Evolutionary conservation across 2,329 filamentous ascomycete species (phyloP).

Genomic region (Aschersonia sp.): DNA sequence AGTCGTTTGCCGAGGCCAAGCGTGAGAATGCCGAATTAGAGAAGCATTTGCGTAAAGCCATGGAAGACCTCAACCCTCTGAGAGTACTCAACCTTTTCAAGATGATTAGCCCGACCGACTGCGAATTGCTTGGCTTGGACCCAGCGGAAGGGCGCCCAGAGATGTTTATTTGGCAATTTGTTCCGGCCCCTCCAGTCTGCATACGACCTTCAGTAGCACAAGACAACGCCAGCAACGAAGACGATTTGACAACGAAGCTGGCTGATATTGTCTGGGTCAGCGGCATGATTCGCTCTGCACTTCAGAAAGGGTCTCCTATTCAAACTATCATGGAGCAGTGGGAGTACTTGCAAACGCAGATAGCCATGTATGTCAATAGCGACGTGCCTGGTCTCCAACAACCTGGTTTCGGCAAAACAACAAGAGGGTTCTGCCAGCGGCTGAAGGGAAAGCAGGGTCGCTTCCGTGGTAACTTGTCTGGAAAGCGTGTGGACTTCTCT

Average conservation of each 20-base stretch:
- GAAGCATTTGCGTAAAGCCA: slow-evolving; percentile 79
- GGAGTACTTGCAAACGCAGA: slow-evolving; percentile 91
- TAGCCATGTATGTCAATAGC: slow-evolving; percentile 97
- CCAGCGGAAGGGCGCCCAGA: slow-evolving; percentile 79
- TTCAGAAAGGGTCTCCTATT: slow-evolving; percentile 72
- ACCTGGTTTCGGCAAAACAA: slow-evolving; percentile 72
- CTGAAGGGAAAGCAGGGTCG: slow-evolving; percentile 95
- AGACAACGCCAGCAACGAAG: slow-evolving; percentile 85
- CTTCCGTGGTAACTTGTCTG: slow-evolving; percentile 91
- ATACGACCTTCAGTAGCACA: slow-evolving; percentile 90
- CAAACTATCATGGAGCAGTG: slow-evolving; percentile 94
- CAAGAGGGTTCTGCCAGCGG: slow-evolving; percentile 86
- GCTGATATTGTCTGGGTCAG: slow-evolving; percentile 92
- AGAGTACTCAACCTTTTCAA: slow-evolving; percentile 85
- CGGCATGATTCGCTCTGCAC: slow-evolving; percentile 66
- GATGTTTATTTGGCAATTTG: slow-evolving; percentile 94
- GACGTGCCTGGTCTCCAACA: slow-evolving; percentile 88
- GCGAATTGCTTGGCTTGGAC: slow-evolving; percentile 80
- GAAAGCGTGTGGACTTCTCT: slow-evolving; percentile 97
- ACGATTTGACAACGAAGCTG: slow-evolving; percentile 93
- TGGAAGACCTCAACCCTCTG: slow-evolving; percentile 87
- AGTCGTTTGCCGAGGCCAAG: slow-evolving; percentile 69
- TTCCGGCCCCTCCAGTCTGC: slow-evolving; percentile 86
- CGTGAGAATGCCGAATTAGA: slow-evolving; percentile 70
- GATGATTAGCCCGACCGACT: slow-evolving; percentile 70